Percentiles rank a stretch among this genome's conserved stretches.
phyloP scores from a whole-genome alignment of 192 early-diverging fungal species.

The Glomus cerebriforme region DNA sequence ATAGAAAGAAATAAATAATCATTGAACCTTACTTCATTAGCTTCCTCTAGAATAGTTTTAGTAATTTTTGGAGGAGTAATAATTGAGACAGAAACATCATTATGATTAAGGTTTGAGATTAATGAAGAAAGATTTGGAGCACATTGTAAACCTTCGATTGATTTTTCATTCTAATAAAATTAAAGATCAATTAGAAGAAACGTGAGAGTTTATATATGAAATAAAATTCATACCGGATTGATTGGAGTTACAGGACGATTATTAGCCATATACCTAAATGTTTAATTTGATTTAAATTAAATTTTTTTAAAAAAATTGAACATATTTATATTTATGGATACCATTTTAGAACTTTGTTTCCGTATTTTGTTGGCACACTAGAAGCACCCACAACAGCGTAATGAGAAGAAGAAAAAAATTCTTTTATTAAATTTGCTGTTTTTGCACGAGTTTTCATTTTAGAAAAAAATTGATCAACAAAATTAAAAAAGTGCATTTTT shows the following conservation, averaged over 20 bases:
- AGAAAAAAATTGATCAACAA: neutral
- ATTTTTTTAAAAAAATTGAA: neutral
- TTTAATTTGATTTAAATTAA: too few relatives aligned
- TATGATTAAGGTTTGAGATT: slow-evolving; percentile 38
- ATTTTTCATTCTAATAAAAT: slow-evolving; percentile 41
- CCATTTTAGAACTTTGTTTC: slow-evolving; percentile 83
- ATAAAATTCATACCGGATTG: slow-evolving; percentile 37
- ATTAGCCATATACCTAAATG: slow-evolving; percentile 33
- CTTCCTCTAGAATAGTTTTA: slow-evolving; percentile 55
- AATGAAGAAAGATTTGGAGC: slow-evolving; percentile 45
- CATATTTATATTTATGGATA: slow-evolving; percentile 36
- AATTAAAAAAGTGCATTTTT: too few relatives aligned
- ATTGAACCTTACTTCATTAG: slow-evolving; percentile 32
- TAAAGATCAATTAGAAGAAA: neutral
- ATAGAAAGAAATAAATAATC: neutral
- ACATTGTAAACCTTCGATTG: slow-evolving; percentile 43
- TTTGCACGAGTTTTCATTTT: slow-evolving; percentile 18
- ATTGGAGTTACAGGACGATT: slow-evolving; percentile 36
- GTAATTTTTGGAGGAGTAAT: slow-evolving; percentile 74
- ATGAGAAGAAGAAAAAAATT: slow-evolving; percentile 56
- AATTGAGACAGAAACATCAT: slow-evolving; percentile 59
- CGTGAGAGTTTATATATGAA: neutral
- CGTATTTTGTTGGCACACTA: slow-evolving; percentile 72
- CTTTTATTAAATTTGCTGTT: slow-evolving; percentile 36
- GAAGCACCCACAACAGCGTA: slow-evolving; percentile 83